phyloP scores from a whole-genome alignment of 345 rosid species.

The Gossypium mustelinum region DNA sequence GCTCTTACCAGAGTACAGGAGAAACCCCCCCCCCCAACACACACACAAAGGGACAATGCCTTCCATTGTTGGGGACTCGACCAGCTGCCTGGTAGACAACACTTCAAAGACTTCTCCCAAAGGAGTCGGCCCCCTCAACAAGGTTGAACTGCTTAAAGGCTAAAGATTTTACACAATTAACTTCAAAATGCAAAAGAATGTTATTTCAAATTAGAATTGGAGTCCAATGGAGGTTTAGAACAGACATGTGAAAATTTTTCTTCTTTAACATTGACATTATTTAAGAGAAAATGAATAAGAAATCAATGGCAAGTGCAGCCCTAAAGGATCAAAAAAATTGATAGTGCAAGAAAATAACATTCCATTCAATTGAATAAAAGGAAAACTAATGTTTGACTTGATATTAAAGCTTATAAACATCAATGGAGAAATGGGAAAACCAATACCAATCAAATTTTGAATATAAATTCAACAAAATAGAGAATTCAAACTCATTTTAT shows the following conservation, averaged over 20 bases:
- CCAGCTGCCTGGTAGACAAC: too few relatives aligned
- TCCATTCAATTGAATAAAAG: conserved; percentile 13
- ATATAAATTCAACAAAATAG: not conserved
- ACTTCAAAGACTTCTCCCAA: too few relatives aligned
- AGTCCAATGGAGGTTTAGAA: not conserved
- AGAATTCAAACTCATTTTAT: conserved; percentile 18
- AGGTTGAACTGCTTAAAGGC: not conserved
- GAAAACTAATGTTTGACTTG: conserved; percentile 21
- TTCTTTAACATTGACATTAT: not conserved
- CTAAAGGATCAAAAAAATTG: not conserved
- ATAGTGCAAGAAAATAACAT: not conserved
- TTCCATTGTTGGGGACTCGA: too few relatives aligned
- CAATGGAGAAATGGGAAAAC: conserved; percentile 7
- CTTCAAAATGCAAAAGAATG: conserved; percentile 9
- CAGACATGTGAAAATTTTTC: not conserved
- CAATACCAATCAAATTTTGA: conserved; percentile 19
- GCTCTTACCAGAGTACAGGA: too few relatives aligned
- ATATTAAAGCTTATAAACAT: conserved; percentile 15
- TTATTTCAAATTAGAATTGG: not conserved
- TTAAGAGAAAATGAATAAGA: not conserved
- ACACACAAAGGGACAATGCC: too few relatives aligned
- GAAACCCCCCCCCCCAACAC: too few relatives aligned
- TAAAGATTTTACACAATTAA: not conserved
- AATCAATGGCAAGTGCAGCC: not conserved
- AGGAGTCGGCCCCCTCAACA: too few relatives aligned